Percentiles rank a stretch among this genome's conserved stretches.
Conservation (phyloP, 148 eudicot species). For the Fagopyrum homotropicum region DNA sequence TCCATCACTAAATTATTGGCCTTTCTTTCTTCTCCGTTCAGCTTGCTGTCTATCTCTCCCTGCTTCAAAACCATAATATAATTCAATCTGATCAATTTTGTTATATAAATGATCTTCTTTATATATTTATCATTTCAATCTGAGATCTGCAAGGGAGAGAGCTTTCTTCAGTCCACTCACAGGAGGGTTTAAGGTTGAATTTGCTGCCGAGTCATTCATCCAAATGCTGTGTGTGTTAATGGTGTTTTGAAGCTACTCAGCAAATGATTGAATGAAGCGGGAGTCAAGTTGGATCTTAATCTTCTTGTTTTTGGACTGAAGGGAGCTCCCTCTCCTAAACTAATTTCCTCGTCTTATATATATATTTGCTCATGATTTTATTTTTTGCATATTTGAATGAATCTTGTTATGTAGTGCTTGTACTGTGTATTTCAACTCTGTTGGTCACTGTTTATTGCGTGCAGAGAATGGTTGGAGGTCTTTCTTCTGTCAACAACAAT, state of each 20-base stretch:
- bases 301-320: constrained; percentile 77
- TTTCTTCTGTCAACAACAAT: too few relatives aligned
- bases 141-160: not conserved
- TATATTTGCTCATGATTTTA: too few relatives aligned
- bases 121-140: not conserved
- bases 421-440: too few relatives aligned
- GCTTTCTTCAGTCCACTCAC: constrained; percentile 15
- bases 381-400: too few relatives aligned
- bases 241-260: not conserved
- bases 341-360: too few relatives aligned
- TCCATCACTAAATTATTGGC: not conserved
- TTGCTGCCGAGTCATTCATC: constrained; percentile 18
- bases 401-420: too few relatives aligned
- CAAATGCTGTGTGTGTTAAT: constrained; percentile 14
- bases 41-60: not conserved
- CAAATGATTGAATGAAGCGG: constrained; percentile 64
- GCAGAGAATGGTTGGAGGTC: too few relatives aligned
- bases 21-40: not conserved
- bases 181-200: not conserved
- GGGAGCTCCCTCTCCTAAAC: constrained; percentile 61
- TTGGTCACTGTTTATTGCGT: too few relatives aligned
- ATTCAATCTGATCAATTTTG: not conserved
- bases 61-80: not conserved
- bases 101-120: not conserved
- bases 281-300: constrained; percentile 51